These are phyloP conservation scores for Salvia hispanica DNA, from an alignment of 257 asterid genomes.

Conservation along the genomic window DNA sequence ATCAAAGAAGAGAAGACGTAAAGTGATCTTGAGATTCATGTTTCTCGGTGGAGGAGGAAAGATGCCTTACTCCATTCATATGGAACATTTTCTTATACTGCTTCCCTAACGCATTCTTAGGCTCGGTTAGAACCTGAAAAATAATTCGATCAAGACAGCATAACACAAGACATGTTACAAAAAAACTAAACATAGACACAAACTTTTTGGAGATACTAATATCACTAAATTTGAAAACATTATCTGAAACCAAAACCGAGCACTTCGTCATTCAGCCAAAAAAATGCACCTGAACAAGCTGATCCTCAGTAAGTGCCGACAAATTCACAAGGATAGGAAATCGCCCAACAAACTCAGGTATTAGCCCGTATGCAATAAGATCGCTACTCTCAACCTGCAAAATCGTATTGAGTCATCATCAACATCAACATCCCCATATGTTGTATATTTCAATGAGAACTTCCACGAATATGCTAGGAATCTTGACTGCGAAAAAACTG, in stretches of 20 bases:
- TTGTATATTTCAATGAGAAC: background rate
- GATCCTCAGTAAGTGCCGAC: constrained; percentile 94
- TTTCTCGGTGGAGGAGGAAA: constrained; percentile 2
- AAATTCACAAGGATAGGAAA: constrained; percentile 92
- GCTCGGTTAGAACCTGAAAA: constrained; percentile 90
- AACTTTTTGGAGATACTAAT: background rate
- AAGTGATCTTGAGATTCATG: background rate
- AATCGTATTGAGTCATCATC: background rate
- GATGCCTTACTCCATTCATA: constrained; percentile 80
- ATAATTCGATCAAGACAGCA: constrained; percentile 15
- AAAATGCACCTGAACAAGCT: constrained; percentile 86
- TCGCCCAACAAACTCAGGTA: constrained; percentile 98
- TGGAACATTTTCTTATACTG: constrained; percentile 95
- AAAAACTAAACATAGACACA: background rate
- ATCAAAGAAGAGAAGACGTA: background rate
- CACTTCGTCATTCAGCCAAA: constrained; percentile 3
- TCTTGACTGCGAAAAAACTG: background rate
- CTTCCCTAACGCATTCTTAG: constrained; percentile 93
- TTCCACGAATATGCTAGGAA: background rate
- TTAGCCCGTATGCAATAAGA: constrained; percentile 92
- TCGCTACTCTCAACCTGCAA: constrained; percentile 98
- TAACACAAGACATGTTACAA: constrained; percentile 18
- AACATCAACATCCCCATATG: constrained; percentile 12
- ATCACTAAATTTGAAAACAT: background rate
- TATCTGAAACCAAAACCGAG: too few relatives aligned